phyloP scores from a whole-genome alignment of 164 flowering plant species.

The Magnolia sinica region DNA sequence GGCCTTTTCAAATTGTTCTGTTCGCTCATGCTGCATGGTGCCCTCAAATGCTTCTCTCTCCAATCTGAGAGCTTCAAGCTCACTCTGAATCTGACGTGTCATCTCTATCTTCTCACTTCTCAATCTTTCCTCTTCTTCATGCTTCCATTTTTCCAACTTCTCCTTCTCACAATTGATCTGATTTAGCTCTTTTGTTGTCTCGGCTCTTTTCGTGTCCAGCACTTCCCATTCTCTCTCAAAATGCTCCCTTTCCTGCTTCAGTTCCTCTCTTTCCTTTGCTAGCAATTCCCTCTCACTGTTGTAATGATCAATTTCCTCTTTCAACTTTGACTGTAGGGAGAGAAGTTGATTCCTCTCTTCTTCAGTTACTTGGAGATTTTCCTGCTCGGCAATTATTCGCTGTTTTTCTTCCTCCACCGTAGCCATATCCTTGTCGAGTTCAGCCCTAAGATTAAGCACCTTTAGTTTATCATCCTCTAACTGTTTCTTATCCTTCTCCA shows the following conservation, averaged over 20 bases:
- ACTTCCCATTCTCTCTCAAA: slow-evolving; percentile 91
- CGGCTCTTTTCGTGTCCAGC: slow-evolving; percentile 69
- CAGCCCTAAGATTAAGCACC: slow-evolving; percentile 39
- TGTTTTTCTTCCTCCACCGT: slow-evolving; percentile 41
- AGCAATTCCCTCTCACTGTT: slow-evolving; percentile 49
- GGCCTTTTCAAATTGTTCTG: slow-evolving; percentile 42
- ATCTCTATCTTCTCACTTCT: slow-evolving; percentile 41
- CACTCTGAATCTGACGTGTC: slow-evolving; percentile 39
- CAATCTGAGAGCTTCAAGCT: slow-evolving; percentile 52
- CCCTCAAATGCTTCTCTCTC: slow-evolving; percentile 67
- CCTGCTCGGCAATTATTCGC: slow-evolving; percentile 47
- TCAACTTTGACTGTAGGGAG: slow-evolving; percentile 56
- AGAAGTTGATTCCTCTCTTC: slow-evolving; percentile 57
- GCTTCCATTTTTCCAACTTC: slow-evolving; percentile 36
- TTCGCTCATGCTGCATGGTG: slow-evolving; percentile 54
- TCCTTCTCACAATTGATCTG: slow-evolving; percentile 47
- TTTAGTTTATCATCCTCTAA: slow-evolving; percentile 43
- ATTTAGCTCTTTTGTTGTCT: slow-evolving; percentile 33
- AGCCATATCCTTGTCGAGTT: slow-evolving; percentile 49
- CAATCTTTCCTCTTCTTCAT: slow-evolving; percentile 50
- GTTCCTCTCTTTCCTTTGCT: slow-evolving; percentile 56
- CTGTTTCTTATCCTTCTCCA: slow-evolving; percentile 49
- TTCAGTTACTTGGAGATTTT: slow-evolving; percentile 42
- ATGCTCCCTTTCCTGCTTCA: slow-evolving; percentile 60
- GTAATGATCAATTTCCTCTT: slow-evolving; percentile 56